Evolutionary conservation across 495 filamentous ascomycete genomes (phyloP), one percentile per base, ranked within the genome.

Genomic region (Aspergillus diversus): DNA sequence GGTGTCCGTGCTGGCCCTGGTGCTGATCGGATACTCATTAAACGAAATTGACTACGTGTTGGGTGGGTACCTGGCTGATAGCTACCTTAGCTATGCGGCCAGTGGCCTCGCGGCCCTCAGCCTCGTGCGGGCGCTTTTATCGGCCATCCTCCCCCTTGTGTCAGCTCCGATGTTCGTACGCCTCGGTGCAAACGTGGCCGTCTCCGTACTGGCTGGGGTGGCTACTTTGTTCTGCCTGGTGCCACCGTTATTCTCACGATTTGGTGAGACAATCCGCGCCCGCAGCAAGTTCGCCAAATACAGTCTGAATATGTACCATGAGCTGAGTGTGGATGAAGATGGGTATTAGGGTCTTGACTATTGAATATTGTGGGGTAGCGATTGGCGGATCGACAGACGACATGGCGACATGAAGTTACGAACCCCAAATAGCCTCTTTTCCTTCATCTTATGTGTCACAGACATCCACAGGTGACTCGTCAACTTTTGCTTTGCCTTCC

Each of bases 11-110:
- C 34, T 80, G 0, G 72, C 78, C 0, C 69, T 85, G 12, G 69
- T 82, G 5, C 63, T 80, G 1, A 71, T 83, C n/a, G 83, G 84
- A 1, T 86, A 80, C 61, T 78, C 80, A 0, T 67, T 81, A n/a
- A 83, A 83, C 17, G 84, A 86, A 61, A 71, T 85, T 50, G 81
- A 81, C 39, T 81, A 76, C 12, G 76, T 79, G 34, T 71, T 86
- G 0, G 74, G 77, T 31, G 83, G 81, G 2, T 87, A 87, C 64
- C 75, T 87, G 13, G 78, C 82, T 15, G 83, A 86, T 66, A 73
- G 79, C 52, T 87, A 86, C 63, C 71, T 82, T 12, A 78, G 76
- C 42, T 84, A 83, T 60, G 80, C 81, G 0, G 80, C 83, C 3
- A 84, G 81, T 53, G 84, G 81, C 2, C 80, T 82, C 11, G 82